Conservation (phyloP, 2,329 filamentous ascomycete genomes). For the Cladosporium austrohemisphaericum region DNA sequence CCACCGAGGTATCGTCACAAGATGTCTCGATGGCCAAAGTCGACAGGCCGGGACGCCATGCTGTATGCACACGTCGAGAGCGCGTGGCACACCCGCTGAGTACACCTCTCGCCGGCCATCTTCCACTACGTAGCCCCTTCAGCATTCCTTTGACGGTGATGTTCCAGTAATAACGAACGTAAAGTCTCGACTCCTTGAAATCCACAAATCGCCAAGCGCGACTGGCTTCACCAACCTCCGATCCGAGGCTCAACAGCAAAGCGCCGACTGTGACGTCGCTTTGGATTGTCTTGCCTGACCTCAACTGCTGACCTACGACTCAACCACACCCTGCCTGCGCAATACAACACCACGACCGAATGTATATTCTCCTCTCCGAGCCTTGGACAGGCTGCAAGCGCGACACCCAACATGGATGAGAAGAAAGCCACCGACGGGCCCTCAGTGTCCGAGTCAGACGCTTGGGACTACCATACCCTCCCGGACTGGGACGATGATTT, state of each 20-base stretch:
- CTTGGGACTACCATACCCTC: slow-evolving; percentile 65
- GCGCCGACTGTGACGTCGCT: slow-evolving; percentile 9
- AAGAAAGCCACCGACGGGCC: slow-evolving; percentile 48
- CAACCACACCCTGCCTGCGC: background rate
- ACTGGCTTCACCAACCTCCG: too few relatives aligned
- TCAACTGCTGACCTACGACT: background rate
- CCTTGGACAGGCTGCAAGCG: background rate
- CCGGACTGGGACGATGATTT: slow-evolving; percentile 82
- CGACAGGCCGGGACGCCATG: slow-evolving; percentile 30
- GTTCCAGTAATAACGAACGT: background rate
- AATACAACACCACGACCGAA: background rate
- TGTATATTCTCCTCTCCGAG: background rate
- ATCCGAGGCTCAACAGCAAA: too few relatives aligned
- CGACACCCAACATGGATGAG: slow-evolving; percentile 36
- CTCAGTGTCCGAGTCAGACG: slow-evolving; percentile 40
- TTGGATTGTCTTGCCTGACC: background rate
- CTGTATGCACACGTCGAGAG: background rate
- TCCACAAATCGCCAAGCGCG: too few relatives aligned
- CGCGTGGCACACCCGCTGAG: background rate
- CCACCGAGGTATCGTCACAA: slow-evolving; percentile 91
- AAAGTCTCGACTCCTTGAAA: too few relatives aligned
- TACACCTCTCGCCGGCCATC: background rate
- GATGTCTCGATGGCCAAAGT: slow-evolving; percentile 76
- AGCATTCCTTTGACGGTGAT: background rate
- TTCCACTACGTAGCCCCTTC: background rate